Percentiles rank a stretch among this genome's conserved stretches.
Conservation (phyloP, 2,329 filamentous ascomycete genomes). For the Xylaria sp. region DNA sequence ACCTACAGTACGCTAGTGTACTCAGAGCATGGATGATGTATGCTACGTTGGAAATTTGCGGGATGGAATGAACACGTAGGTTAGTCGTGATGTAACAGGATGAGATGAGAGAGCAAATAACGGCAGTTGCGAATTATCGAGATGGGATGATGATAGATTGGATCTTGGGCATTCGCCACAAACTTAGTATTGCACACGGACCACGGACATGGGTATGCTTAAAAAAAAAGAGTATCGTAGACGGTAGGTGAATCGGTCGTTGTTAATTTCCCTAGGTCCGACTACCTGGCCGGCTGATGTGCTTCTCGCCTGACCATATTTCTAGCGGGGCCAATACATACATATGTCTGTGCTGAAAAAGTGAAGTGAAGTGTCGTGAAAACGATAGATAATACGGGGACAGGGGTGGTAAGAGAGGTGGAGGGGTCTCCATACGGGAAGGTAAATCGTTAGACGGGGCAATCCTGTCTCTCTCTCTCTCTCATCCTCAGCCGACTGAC, state of each 20-base stretch:
- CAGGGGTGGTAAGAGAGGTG: not conserved
- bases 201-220: too few relatives aligned
- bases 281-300: not conserved
- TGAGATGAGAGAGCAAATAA: not conserved
- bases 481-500: not conserved
- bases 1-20: too few relatives aligned
- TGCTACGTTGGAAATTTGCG: not conserved
- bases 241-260: too few relatives aligned
- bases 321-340: not conserved
- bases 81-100: not conserved
- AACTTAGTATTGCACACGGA: not conserved
- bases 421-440: not conserved
- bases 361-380: too few relatives aligned
- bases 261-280: not conserved
- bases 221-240: too few relatives aligned
- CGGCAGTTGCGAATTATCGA: not conserved
- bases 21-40: too few relatives aligned
- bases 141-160: not conserved
- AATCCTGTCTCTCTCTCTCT: not conserved
- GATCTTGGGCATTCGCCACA: not conserved
- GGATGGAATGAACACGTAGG: not conserved
- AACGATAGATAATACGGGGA: not conserved
- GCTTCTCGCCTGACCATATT: not conserved
- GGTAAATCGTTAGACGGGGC: constrained; percentile 1
- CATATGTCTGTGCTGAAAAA: constrained; percentile 3